Percentiles rank a stretch among this genome's conserved stretches.
Conservation (phyloP, 371 early-diverging fungal genomes). For the Nosema muscidifuracis region DNA sequence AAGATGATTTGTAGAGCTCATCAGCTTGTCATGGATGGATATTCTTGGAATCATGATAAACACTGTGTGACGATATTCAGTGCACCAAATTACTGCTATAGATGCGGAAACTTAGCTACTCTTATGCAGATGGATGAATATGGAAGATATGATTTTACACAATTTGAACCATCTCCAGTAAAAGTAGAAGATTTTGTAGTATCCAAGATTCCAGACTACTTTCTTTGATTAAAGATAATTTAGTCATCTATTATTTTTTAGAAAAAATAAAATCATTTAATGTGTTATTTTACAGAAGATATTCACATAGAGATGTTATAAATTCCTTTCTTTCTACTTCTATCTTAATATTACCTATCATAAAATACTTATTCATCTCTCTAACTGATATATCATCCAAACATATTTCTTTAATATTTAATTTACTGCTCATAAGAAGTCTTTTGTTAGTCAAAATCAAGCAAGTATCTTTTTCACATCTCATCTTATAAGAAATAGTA, state of each 20-base stretch:
- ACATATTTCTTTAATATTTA: background rate
- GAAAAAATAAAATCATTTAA: background rate
- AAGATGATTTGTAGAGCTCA: constrained; percentile 93
- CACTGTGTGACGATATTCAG: constrained; percentile 96
- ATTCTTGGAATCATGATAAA: constrained; percentile 90
- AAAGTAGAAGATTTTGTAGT: constrained; percentile 90
- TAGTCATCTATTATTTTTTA: background rate
- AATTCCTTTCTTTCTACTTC: constrained; percentile 12
- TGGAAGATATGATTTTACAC: constrained; percentile 70
- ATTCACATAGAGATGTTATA: constrained; percentile 5
- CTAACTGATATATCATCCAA: constrained; percentile 3
- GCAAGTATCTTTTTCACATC: background rate
- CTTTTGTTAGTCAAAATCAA: constrained; percentile 16
- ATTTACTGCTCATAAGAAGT: constrained; percentile 3
- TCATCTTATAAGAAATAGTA: constrained; percentile 2
- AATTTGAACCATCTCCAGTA: constrained; percentile 94
- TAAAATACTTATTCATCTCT: background rate
- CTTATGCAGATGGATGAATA: constrained; percentile 87
- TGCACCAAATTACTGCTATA: constrained; percentile 98
- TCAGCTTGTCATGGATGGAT: constrained; percentile 98
- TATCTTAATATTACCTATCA: constrained; percentile 10
- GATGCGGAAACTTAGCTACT: constrained; percentile 95
- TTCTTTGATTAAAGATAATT: constrained; percentile 67
- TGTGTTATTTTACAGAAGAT: background rate
- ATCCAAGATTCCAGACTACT: constrained; percentile 94